Base-by-base conservation (phyloP, 345 rosid species). In the Salix caprea region DNA sequence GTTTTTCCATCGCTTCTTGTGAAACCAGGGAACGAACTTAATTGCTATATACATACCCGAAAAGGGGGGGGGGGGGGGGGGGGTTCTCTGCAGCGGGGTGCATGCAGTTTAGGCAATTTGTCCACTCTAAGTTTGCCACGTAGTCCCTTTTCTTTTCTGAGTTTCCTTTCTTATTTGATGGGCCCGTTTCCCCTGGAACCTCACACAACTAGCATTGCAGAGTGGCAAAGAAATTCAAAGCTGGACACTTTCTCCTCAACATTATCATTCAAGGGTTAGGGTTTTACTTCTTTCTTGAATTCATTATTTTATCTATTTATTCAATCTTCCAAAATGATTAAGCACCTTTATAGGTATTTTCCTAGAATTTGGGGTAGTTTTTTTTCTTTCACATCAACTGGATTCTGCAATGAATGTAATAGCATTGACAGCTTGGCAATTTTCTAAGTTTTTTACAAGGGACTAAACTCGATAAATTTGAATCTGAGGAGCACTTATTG, bases 51-150 rank as follows among this genome's bases (percentile, higher is more conserved):
- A 9, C 11, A 8, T 56, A n/a, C 14, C 44, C 50, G 14, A 46
- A 46, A 46, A 30, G 69, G 19, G 36, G 5, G 13, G 8, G 69
- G 19, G 36, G 5, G 13, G 8, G 30, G 69, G 19, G 36, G 5
- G 13, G 8, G 30, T 67, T 62, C 62, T 42, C 62, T 39, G 19
- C 72, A 42, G 21, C 7, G 10, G 34, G n/a, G 4, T 28, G 7
- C 24, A 69, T 39, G 12, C 68, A 40, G 19, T 72, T 48, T 4
- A 73, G 37, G 46, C 37, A 58, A 14, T 16, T 69, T 36, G 37
- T 42, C 78, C 50, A 13, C 40, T 71, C 70, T 18, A 19, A 9
- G 36, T 50, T 36, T 50, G 80, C 60, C 70, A 65, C 65, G 65
- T 19, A 28, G 5, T 16, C 70, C 37, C 12, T 23, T 48, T 36